Evolutionary conservation across 2,329 filamentous ascomycete species (phyloP), one percentile per base, ranked within the genome.

Genomic region (Trichoderma endophyticum): DNA sequence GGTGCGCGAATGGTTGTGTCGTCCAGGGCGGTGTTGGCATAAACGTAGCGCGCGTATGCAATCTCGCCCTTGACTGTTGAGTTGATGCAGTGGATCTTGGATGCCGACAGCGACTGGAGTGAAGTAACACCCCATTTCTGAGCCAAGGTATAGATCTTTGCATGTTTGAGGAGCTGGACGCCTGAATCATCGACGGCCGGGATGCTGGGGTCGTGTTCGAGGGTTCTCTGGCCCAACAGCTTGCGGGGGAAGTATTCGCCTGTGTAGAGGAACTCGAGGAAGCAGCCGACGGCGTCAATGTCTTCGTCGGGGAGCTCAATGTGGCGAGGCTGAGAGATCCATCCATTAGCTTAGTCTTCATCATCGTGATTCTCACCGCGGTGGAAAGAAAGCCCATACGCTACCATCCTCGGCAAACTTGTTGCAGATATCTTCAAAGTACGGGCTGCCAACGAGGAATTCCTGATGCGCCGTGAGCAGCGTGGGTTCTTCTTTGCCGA

Each of bases 61-160:
- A 98, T 95, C 85, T 98, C 95, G 81, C 94, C 95, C 83, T 91
- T 92, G 43, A 94, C 93, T 0, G 93, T 97, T 59, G 92, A 93
- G 79, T 94, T 92, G 77, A 97, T 92, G 80, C 93, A 93, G 85
- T 97, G 94, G 77, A 98, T 97, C 86, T 98, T 98, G 80, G 89
- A 90, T 80, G 93, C 93, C 3, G 94, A 92, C 32, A 97, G 89
- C 21, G 86, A 88, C 81, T 93, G 93, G 74, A 98, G 89, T 11
- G 85, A 84, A 0, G 85, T 82, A 62, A 94, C 83, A 54, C 89
- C 88, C 73, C 96, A 90, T 82, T 92, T 94, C 77, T 94, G 92
- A 28, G 93, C 94, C 28, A 98, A 86, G 0, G 93, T 97, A 85
- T 97, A 97, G 75, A 97, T 89, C 74, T 92, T 92, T 26, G 95